phyloP scores from a whole-genome alignment of 192 early-diverging fungal species.

The Kickxella alabastrina region DNA sequence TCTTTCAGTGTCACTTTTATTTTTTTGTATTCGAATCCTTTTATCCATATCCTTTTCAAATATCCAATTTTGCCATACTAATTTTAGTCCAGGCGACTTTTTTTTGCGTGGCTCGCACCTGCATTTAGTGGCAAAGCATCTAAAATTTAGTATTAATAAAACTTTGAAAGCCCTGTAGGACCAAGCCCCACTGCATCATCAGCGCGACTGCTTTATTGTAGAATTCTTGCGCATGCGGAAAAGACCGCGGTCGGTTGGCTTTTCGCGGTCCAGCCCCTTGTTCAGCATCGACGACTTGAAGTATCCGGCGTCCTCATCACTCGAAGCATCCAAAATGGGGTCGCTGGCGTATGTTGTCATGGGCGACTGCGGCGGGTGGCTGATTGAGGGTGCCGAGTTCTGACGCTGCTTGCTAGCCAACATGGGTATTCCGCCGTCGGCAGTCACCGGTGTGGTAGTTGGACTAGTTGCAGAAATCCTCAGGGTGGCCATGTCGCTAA shows the following conservation, averaged over 20 bases:
- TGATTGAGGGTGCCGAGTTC: slow-evolving; percentile 2
- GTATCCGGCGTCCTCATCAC: slow-evolving; percentile 38
- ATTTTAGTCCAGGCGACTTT: too few relatives aligned
- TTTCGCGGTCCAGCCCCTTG: slow-evolving; percentile 21
- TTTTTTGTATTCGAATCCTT: background rate
- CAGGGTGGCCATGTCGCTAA: background rate
- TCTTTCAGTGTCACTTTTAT: background rate
- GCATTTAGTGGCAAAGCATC: too few relatives aligned
- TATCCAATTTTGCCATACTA: too few relatives aligned
- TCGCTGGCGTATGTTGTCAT: slow-evolving; percentile 7
- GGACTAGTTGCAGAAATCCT: background rate
- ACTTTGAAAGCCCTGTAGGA: too few relatives aligned
- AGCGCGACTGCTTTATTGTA: slow-evolving; percentile 28
- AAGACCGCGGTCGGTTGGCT: slow-evolving; percentile 9
- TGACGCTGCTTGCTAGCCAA: slow-evolving; percentile 4
- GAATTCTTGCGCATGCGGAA: slow-evolving; percentile 44
- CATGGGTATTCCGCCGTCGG: background rate
- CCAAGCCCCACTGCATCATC: background rate
- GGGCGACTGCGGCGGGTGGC: slow-evolving; percentile 29
- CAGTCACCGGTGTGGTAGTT: background rate
- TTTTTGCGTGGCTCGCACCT: too few relatives aligned
- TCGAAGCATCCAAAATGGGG: slow-evolving; percentile 4
- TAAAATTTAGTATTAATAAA: too few relatives aligned
- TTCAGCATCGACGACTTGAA: slow-evolving; percentile 19
- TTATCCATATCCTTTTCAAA: too few relatives aligned